Conservation (phyloP, 345 rosid species). For the Mallotus nudiflorus region DNA sequence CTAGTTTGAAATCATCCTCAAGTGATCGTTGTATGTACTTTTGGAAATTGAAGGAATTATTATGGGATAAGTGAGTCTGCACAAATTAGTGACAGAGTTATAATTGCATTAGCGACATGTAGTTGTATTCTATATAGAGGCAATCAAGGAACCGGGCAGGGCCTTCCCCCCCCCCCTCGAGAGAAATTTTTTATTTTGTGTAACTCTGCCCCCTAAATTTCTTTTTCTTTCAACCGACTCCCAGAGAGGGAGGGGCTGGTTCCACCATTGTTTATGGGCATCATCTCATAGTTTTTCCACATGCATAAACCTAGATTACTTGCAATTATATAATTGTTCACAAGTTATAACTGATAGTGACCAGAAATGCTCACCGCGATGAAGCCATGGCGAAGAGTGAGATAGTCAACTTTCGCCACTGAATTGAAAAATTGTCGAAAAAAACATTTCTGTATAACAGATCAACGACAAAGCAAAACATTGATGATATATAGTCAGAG, state of each 20-base stretch:
- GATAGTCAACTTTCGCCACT: slow-evolving; percentile 72
- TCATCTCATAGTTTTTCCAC: no score
- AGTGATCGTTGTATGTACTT: slow-evolving; percentile 26
- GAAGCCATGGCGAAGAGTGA: slow-evolving; percentile 80
- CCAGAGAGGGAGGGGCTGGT: no score
- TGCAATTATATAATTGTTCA: not conserved
- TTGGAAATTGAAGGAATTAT: slow-evolving; percentile 29
- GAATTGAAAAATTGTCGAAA: slow-evolving; percentile 65
- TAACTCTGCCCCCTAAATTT: no score
- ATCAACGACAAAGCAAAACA: no score
- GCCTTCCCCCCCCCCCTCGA: no score
- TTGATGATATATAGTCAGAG: no score
- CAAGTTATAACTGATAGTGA: no score
- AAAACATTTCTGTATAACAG: slow-evolving; percentile 61
- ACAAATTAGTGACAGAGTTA: not conserved
- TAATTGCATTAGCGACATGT: not conserved
- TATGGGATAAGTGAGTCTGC: slow-evolving; percentile 58
- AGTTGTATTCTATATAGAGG: no score
- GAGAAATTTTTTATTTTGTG: no score
- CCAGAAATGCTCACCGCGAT: slow-evolving; percentile 43
- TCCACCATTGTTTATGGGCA: no score
- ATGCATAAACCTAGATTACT: not conserved
- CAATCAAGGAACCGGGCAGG: no score
- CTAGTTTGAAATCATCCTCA: slow-evolving; percentile 21
- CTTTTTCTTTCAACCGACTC: no score